Evolutionary conservation across 768 basidiomycete species (phyloP), one percentile per base, ranked within the genome.

Genomic region (Russula compacta): DNA sequence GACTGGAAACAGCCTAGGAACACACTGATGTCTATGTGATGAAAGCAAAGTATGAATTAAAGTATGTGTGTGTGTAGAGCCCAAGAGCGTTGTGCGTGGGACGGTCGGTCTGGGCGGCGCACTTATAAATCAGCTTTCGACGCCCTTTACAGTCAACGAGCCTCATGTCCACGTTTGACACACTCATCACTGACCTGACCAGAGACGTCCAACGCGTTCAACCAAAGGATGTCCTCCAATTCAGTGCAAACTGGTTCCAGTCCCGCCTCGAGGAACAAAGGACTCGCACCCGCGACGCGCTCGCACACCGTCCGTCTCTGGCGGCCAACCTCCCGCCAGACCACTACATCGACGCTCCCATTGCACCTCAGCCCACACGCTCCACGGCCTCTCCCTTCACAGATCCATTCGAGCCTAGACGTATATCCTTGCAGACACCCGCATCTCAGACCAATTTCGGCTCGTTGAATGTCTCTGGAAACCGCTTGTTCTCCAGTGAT

Each of bases 161-260:
- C 40, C 33, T 52, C 70, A 81, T 81, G 80, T 87, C 91, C 50
- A 88, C 90, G 24, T 95, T 92, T 71, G 86, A 92, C 65, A 75
- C 78, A 44, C 87, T 98, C 64, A 78, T 97, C 64, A 79, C 77
- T 58, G 93, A 98, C 71, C 80, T 98, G 57, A 86, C 89, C 66
- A 85, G 91, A 71, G 95, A 95, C 72, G 83, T 83, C 46, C 80
- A 89, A 46, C 86, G 89, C 65, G 90, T 83, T 4, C 90, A 93
- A 71, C 94, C 95, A 21, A 85, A 83, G 68, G 95, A 98, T 70
- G 83, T 87, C 4, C 85, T 97, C 49, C 95, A 98, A 74, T 93
- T 88, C 73, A 91, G 88, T 69, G 85, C 95, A 50, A 92, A 86
- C 69, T 98, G 94, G 94, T 98, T 98, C 74, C 89, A 94, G 71